Percentiles rank a stretch among this genome's conserved stretches.
Conservation (phyloP, 345 rosid species). For the Corchorus capsularis region DNA sequence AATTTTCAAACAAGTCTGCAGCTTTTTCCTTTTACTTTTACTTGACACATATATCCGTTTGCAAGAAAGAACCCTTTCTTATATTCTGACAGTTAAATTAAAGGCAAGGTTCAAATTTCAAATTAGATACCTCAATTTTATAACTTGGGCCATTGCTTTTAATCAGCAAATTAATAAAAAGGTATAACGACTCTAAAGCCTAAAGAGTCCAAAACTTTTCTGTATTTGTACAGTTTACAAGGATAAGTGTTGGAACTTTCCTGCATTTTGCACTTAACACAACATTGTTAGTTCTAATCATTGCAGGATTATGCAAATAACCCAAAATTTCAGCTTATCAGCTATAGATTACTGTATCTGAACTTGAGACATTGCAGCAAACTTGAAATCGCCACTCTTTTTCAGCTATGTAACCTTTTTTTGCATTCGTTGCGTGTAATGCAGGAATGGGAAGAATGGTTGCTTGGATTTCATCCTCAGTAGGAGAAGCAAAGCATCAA, state of each 20-base stretch:
- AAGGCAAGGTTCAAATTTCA: slow-evolving; percentile 1
- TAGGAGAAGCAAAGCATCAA: slow-evolving; percentile 24
- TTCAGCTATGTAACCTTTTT: not conserved
- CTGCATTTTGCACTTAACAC: too few relatives aligned
- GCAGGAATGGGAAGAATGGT: slow-evolving; percentile 47
- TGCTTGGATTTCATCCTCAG: slow-evolving; percentile 54
- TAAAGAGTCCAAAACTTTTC: too few relatives aligned
- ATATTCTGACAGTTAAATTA: not conserved
- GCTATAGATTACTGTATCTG: not conserved
- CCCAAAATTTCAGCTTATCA: not conserved
- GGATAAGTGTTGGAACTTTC: too few relatives aligned
- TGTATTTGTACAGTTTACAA: too few relatives aligned
- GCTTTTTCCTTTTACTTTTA: too few relatives aligned
- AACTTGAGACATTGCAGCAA: not conserved
- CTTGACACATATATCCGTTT: too few relatives aligned
- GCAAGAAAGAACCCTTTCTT: not conserved
- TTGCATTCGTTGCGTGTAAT: not conserved
- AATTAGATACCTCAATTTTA: not conserved
- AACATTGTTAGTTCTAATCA: too few relatives aligned
- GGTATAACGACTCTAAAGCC: too few relatives aligned
- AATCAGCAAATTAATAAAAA: too few relatives aligned
- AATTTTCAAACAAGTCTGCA: not conserved
- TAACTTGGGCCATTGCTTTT: not conserved
- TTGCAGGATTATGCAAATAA: not conserved
- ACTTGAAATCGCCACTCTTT: not conserved